A percentile compares a stretch with the other conserved stretches of the same genome.
Conservation (phyloP, 805 yeast genomes). For the Vanderwaltozyma polyspora region DNA sequence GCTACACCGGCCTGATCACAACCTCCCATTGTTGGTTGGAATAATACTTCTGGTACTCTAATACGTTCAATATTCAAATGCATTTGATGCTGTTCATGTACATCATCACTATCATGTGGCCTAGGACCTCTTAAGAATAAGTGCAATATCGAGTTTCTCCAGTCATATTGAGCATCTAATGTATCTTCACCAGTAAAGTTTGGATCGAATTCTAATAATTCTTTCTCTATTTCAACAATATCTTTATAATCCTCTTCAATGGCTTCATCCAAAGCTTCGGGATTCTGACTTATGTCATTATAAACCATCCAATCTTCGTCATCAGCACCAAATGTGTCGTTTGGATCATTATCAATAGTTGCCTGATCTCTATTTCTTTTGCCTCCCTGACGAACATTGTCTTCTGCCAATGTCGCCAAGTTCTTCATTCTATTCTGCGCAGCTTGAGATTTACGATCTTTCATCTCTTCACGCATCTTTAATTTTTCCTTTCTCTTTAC, state of each 20-base stretch:
- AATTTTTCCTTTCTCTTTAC: conserved; percentile 53
- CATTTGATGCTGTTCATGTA: conserved; percentile 81
- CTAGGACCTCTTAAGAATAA: conserved; percentile 84
- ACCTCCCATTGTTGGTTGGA: conserved; percentile 91
- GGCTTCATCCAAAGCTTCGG: conserved; percentile 55
- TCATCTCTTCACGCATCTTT: conserved; percentile 63
- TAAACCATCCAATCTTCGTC: conserved; percentile 94
- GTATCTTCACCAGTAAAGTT: conserved; percentile 79
- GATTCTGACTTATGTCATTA: conserved; percentile 64
- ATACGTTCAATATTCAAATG: conserved; percentile 86
- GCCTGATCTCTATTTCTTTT: conserved; percentile 46
- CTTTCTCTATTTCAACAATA: conserved; percentile 56
- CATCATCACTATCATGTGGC: conserved; percentile 68
- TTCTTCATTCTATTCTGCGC: conserved; percentile 89
- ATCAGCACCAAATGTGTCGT: conserved; percentile 87
- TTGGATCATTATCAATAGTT: conserved; percentile 80
- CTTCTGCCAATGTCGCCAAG: conserved; percentile 80
- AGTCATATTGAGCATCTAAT: conserved; percentile 67
- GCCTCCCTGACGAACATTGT: conserved; percentile 30
- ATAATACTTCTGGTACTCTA: conserved; percentile 81
- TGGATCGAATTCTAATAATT: conserved; percentile 73
- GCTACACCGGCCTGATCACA: conserved; percentile 90
- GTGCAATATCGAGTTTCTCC: conserved; percentile 73
- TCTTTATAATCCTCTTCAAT: conserved; percentile 62
- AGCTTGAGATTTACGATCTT: conserved; percentile 81